Evolutionary conservation across 2,329 filamentous ascomycete genomes (phyloP).

Genomic region (Elsinoe australis): DNA sequence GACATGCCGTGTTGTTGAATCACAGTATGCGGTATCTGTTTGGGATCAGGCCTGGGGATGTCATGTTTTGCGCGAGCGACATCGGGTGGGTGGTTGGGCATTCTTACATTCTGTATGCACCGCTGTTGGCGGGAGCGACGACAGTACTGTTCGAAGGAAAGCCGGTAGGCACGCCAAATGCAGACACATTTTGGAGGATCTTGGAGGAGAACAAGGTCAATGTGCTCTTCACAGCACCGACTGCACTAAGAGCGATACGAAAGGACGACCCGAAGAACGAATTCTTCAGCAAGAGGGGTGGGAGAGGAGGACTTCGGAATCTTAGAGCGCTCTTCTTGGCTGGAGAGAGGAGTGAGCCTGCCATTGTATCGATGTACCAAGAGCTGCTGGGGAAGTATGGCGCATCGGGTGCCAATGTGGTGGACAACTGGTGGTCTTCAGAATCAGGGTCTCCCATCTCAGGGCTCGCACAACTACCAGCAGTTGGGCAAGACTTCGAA

Average conservation of each 20-base stretch:
- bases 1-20: constrained; percentile 77
- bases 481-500: constrained; percentile 49
- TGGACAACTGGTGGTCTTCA: constrained; percentile 70
- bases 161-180: constrained; percentile 79
- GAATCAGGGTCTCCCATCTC: constrained; percentile 64
- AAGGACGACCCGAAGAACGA: constrained; percentile 73
- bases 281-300: constrained; percentile 55
- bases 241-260: constrained; percentile 76
- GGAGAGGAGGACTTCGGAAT: constrained; percentile 61
- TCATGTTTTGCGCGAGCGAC: constrained; percentile 72
- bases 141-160: constrained; percentile 93
- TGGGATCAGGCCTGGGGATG: constrained; percentile 72
- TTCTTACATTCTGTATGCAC: constrained; percentile 83
- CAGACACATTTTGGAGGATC: constrained; percentile 81
- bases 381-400: constrained; percentile 60
- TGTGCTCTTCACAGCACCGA: constrained; percentile 78
- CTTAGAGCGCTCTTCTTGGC: constrained; percentile 75
- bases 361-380: constrained; percentile 75
- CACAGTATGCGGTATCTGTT: constrained; percentile 78
- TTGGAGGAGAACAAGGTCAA: constrained; percentile 79
- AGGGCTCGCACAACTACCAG: constrained; percentile 56
- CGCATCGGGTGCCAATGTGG: constrained; percentile 53
- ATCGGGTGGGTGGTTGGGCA: constrained; percentile 90
- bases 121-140: constrained; percentile 74
- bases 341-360: constrained; percentile 81